Conservation (phyloP, 768 basidiomycete genomes). For the Hirschioporus abietinus region DNA sequence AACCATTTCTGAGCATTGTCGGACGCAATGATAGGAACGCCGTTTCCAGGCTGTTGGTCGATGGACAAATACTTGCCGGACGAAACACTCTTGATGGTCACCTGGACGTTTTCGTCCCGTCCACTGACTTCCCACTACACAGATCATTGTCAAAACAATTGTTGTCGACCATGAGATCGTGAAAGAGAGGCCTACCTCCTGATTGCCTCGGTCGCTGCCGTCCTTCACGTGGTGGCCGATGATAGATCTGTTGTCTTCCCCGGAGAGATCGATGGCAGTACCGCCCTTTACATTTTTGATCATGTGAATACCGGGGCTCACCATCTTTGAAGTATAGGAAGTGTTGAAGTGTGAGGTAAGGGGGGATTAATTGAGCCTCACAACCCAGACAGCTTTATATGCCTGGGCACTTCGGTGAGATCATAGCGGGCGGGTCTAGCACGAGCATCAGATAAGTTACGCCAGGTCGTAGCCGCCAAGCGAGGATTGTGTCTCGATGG, state of each 20-base stretch:
- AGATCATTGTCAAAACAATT: neutral
- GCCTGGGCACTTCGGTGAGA: neutral
- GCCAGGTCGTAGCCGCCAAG: neutral
- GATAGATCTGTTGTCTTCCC: conserved; percentile 41
- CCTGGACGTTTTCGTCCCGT: conserved; percentile 30
- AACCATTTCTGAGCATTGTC: conserved; percentile 39
- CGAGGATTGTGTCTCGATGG: neutral
- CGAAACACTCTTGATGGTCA: conserved; percentile 37
- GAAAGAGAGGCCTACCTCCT: conserved; percentile 30
- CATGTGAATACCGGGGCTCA: conserved; percentile 27
- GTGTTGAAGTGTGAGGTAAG: neutral
- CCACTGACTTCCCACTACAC: conserved; percentile 42
- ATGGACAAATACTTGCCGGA: conserved; percentile 37
- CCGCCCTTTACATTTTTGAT: conserved; percentile 48
- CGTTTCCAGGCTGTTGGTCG: conserved; percentile 28
- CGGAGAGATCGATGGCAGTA: conserved; percentile 53
- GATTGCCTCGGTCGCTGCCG: conserved; percentile 43
- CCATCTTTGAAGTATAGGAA: neutral
- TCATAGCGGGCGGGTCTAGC: neutral
- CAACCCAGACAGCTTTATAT: neutral
- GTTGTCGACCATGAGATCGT: neutral
- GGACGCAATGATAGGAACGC: conserved; percentile 34
- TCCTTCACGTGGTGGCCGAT: conserved; percentile 43
- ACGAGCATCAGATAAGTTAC: neutral
- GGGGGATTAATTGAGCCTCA: neutral